Evolutionary conservation across 1,284 basidiomycete species (phyloP).

Genomic region (Apiotrichum mycotoxinovorans): DNA sequence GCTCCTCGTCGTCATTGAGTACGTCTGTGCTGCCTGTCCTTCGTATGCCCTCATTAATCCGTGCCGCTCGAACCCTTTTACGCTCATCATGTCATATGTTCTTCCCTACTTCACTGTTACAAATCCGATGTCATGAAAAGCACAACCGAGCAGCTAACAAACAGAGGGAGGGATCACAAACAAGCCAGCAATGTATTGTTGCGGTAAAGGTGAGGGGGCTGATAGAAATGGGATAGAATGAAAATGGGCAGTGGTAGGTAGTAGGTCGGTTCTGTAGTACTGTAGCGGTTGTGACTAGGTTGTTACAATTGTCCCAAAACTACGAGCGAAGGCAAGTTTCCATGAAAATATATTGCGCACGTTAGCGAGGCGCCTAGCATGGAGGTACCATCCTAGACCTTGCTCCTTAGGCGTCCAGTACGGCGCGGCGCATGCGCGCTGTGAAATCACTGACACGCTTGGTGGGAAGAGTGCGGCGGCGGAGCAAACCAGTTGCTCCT

Average conservation of each 20-base stretch:
- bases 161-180: not conserved
- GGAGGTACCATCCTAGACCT: too few species aligned
- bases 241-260: not conserved
- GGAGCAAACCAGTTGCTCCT: slow-evolving; percentile 11
- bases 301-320: not conserved
- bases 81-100: not conserved
- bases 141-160: not conserved
- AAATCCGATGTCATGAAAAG: not conserved
- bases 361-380: too few species aligned
- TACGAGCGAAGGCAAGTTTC: not conserved
- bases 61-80: not conserved
- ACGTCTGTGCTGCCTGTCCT: too few species aligned
- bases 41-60: too few species aligned
- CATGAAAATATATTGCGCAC: too few species aligned
- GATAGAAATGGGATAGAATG: not conserved
- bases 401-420: slow-evolving; percentile 3
- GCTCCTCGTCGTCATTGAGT: too few species aligned
- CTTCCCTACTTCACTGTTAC: too few species aligned
- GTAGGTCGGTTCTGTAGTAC: too few species aligned
- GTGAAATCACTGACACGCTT: slow-evolving; percentile 15
- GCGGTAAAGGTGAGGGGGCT: not conserved
- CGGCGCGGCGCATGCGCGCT: slow-evolving; percentile 5
- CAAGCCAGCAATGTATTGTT: not conserved
- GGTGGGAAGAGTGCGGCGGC: slow-evolving; percentile 17
- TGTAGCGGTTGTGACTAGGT: not conserved